These are phyloP conservation scores for Arabis hirsuta DNA, from an alignment of 345 rosid species.

Conservation along the genomic window DNA sequence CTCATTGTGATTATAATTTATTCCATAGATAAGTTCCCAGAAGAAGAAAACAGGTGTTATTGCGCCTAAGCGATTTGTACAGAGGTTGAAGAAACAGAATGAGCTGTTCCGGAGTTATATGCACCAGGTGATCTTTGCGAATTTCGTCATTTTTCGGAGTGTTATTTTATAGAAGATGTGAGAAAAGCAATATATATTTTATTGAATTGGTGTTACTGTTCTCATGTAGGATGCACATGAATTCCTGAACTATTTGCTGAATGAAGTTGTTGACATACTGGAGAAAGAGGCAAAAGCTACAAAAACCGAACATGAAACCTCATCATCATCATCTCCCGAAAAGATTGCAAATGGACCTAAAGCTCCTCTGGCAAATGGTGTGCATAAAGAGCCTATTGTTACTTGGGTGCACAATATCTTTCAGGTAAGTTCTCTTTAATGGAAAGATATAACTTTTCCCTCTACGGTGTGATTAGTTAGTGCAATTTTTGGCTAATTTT, in stretches of 20 bases:
- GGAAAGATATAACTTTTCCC: not conserved
- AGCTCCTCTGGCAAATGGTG: constrained; percentile 70
- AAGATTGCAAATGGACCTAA: constrained; percentile 78
- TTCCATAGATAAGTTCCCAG: constrained; percentile 83
- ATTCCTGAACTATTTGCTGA: constrained; percentile 91
- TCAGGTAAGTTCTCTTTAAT: constrained; percentile 59
- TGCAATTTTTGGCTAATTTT: constrained; percentile 31
- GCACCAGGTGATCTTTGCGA: constrained; percentile 76
- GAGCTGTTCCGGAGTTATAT: constrained; percentile 98
- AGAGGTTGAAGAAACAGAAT: constrained; percentile 98
- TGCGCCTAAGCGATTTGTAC: constrained; percentile 97
- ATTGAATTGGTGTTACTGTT: constrained; percentile 14
- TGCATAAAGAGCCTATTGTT: constrained; percentile 82
- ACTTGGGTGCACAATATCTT: constrained; percentile 99
- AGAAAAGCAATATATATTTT: not conserved
- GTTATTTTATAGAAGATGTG: not conserved
- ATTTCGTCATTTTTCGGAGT: not conserved
- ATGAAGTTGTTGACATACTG: constrained; percentile 96
- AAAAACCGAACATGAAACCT: constrained; percentile 68
- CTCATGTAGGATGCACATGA: constrained; percentile 94
- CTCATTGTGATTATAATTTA: not conserved
- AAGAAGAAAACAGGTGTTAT: constrained; percentile 99
- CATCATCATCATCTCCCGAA: constrained; percentile 69
- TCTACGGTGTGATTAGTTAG: constrained; percentile 5
- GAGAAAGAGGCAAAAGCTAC: constrained; percentile 93